These are phyloP conservation scores for Malassezia pachydermatis DNA, from an alignment of 1,284 basidiomycete genomes.

Conservation along the genomic window DNA sequence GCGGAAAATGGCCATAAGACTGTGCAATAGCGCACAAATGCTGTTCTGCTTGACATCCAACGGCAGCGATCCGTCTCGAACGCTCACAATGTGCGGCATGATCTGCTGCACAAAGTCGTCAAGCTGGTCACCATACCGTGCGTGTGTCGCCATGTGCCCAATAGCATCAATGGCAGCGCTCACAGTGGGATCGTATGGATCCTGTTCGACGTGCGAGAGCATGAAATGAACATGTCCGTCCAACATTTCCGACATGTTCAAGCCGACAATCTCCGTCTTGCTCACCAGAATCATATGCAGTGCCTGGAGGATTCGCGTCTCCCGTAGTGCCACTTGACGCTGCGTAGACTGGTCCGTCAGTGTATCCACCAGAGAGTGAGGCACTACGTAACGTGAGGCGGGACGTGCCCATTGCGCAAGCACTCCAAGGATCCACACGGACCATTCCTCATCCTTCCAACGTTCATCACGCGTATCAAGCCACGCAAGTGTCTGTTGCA, in stretches of 20 bases:
- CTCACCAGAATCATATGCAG: constrained; percentile 57
- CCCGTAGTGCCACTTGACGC: background rate
- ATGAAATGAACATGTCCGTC: constrained; percentile 56
- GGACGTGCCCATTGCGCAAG: constrained; percentile 75
- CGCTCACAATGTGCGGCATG: constrained; percentile 57
- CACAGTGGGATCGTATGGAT: constrained; percentile 54
- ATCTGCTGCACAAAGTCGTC: constrained; percentile 82
- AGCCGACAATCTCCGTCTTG: constrained; percentile 69
- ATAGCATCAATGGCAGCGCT: constrained; percentile 67
- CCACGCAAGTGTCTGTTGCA: constrained; percentile 57
- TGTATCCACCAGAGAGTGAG: constrained; percentile 67
- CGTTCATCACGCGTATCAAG: constrained; percentile 29
- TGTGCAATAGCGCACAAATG: constrained; percentile 63
- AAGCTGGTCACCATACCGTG: constrained; percentile 93
- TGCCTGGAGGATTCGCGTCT: constrained; percentile 13
- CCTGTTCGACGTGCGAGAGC: constrained; percentile 58
- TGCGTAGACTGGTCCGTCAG: background rate
- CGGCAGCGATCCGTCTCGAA: constrained; percentile 58
- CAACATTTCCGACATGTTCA: constrained; percentile 80
- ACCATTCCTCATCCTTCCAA: constrained; percentile 67
- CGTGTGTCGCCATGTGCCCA: constrained; percentile 71
- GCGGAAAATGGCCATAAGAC: constrained; percentile 60
- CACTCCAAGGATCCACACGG: constrained; percentile 69
- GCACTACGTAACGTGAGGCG: constrained; percentile 81
- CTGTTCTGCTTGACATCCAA: constrained; percentile 56